Evolutionary conservation across 2,329 filamentous ascomycete genomes (phyloP), one percentile per base, ranked within the genome.

Genomic region (Talaromyces atroroseus): DNA sequence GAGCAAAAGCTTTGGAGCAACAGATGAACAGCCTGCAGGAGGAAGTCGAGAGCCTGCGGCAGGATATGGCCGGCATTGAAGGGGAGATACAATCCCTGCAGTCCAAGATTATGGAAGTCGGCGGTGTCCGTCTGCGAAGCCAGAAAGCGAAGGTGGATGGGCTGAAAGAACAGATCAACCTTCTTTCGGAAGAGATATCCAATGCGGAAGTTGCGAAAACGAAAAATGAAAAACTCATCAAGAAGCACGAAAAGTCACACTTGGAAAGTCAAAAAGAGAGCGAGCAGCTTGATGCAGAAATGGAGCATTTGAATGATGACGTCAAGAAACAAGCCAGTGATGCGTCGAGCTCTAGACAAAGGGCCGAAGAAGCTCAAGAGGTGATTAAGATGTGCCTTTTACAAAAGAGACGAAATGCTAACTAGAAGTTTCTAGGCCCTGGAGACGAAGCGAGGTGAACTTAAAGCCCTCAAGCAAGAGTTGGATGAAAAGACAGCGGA

Each of bases 61-160:
- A 83, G 10, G 90, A 97, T 73, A 96, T 89, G n/a, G 84, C 89
- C 1, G 94, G 87, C 47, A 85, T 96, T 8, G 94, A 99, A 69
- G 86, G 87, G 24, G 94, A 97, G 72, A 97, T 99, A 74, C 92
- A 95, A 74, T 81, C 81, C 20, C 79, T 99, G 1, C 92, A 99
- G 69, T 87, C 94, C 80, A 95, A 92, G 78, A 99, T 99, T 67
- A 97, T 99, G 94, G 88, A 96, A 72, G 87, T 96, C 61, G 94
- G 94, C 67, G 94, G 94, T 73, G 91, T 97, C 66, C 91, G 90
- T 74, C 84, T 99, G 18, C 87, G 94, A 55, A 83, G 87, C 18
- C 92, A 99, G 70, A 92, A 94, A 64, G 86, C 90, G 59, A 95
- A 89, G 77, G 91, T 99, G 34, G 92, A 97, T 68, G 82, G 86